Base-by-base conservation (phyloP, 2,329 filamentous ascomycete species). In the Chaetoscypha palmicola region DNA sequence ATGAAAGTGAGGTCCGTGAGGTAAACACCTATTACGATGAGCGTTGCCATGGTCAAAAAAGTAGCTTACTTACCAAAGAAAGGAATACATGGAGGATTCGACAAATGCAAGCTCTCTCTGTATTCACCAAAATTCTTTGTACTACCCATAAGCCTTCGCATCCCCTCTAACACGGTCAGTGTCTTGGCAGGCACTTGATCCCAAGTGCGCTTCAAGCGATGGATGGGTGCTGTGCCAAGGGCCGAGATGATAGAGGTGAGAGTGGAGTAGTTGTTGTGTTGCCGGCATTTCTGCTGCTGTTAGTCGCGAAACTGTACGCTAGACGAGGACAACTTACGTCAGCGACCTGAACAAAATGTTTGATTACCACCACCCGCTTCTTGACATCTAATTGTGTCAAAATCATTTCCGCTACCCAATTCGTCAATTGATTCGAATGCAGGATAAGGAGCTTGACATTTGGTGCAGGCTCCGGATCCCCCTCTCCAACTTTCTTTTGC, bases 401-500 rank as follows among this genome's bases (percentile, higher is more conserved):
- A 55, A 98, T 97, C 92, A 98, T 97, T 65, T 97, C 91, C 22
- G 92, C 92, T 39, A 97, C 92, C 92, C 92, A 98, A 63, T 97
- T 98, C 4, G 92, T 98, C 72, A 98, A 81, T 65, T 97, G 91
- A 60, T 98, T 98, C 0, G 92, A 97, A 67, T 98, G 92, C 41
- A 97, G 72, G 67, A 98, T 98, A 50, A 98, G 74, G 8, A 89
- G 86, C 67, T 97, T 96, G 55, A 98, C 88, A 57, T 98, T 97
- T 1, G 88, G 79, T 8, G 92, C 90, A 24, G 90, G 86, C 58
- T 95, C 89, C 4, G 83, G 77, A 50, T 90, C 85, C 48, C 83
- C 83, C 24, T 90, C 84, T 7, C 70, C 76, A 46, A 94, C 73
- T 70, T 96, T 96, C 76, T 94, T 97, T 66, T 95, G 89, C 92